Evolutionary conservation across 768 basidiomycete genomes (phyloP), one percentile per base, ranked within the genome.

Genomic region (Pisolithus sp.): DNA sequence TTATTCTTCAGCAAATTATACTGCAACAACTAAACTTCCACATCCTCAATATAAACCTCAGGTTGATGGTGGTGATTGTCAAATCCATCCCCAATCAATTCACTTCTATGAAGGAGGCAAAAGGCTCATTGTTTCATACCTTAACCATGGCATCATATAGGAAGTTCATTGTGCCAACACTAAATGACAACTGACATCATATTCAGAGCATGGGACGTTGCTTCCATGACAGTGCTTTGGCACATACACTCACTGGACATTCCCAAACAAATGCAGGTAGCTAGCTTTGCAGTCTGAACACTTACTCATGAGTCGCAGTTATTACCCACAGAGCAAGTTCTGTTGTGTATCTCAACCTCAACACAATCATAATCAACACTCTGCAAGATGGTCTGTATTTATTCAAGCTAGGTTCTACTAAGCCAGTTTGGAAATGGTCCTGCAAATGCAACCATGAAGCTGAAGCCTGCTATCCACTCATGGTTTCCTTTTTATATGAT

Each of bases 121-220:
- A n/a, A 13, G 31, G 21, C 28, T 48, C 31, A 48, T 48, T 48
- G 28, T 48, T 20, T 28, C 47, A 31, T 48, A 48, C 37, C 47
- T 48, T 18, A 48, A 48, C 30, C 47, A 48, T 36, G 47, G 47
- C 18, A 15, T 48, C 34, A 36, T 48, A 31, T 48, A 36, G 20
- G 47, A 36, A 48, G 31, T 10, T 48, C 23, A 21, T 9, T 1
- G 15, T 36, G 8, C 21, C 6, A 15, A 36, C 23, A 15, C 5
- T 24, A 23, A 45, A 24, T 46, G 28, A 15, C 18, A 7, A 28
- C 15, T 46, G 28, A 28, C 21, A 17, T 18, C 7, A 26, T 13
- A 30, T 21, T 13, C 45, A 48, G 47, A 34, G 47, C 47, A 36
- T 48, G 47, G 47, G 34, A 48, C 31, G 23, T 48, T 15, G 31